Evolutionary conservation across 164 flowering plant genomes (phyloP), one percentile per base, ranked within the genome.

Genomic region (Platanus orientalis): DNA sequence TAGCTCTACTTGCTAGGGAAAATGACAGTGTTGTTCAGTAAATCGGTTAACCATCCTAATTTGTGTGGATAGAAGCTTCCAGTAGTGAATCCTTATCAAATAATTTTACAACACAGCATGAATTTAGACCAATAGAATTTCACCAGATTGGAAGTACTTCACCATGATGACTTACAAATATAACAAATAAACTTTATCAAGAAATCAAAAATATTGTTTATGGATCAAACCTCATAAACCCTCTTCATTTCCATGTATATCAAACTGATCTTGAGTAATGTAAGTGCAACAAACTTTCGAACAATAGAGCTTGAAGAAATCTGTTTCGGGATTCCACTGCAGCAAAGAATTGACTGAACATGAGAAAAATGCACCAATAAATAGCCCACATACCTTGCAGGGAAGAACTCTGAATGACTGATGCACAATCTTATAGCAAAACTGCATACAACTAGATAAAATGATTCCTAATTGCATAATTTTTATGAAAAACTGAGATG

Each of bases 311-410:
- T 83, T 42, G 83, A 30, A 40, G 79, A 75, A 48, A 93, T 77
- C 69, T 93, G 98, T 53, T 82, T 93, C 69, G 84, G 94, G 58
- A 93, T 93, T 62, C 88, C 98, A 71, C 98, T 93, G 77, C 71
- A 66, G 47, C 52, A 73, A 36, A 65, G 49, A 60, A 19, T 24
- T 34, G 5, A 17, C 5, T 17, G n/a, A 27, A 61, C 7, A 48
- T 7, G 44, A 54, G 20, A 44, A 19, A 0, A 44, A 44, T 44
- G 1, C 42, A 7, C 1, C 12, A 7, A 36, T 32, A 32, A 4
- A 32, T 1, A 7, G 1, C 3, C 42, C 42, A n/a, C n/a, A n/a
- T n/a, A n/a, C n/a, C n/a, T n/a, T 32, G 36, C 9, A 32, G 36
- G 4, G 4, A 4, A 32, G 9, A 32, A 32, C 36, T n/a, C 36